Percentiles rank a stretch among this genome's conserved stretches.
Conservation (phyloP, 129 eudicot genomes). For the Apium graveolens region DNA sequence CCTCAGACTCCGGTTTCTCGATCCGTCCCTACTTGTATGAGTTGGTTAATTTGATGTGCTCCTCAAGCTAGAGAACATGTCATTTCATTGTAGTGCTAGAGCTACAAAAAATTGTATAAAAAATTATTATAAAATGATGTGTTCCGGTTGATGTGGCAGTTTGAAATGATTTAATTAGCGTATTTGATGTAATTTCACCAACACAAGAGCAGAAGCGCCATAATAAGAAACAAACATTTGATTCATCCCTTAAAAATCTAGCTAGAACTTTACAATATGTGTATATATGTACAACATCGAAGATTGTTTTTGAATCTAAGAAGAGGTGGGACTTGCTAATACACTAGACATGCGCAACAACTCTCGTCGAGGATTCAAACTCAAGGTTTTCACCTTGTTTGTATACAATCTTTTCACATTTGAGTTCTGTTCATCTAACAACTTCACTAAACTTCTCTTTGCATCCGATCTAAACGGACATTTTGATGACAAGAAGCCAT, state of each 20-base stretch:
- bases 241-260: not conserved
- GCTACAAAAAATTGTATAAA: no score
- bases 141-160: no score
- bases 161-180: no score
- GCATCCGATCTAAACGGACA: slow-evolving; percentile 83
- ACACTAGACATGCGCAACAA: slow-evolving; percentile 34
- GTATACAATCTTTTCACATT: slow-evolving; percentile 76
- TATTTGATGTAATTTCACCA: no score
- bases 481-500: slow-evolving; percentile 70
- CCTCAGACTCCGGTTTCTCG: no score
- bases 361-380: slow-evolving; percentile 34
- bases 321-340: slow-evolving; percentile 64
- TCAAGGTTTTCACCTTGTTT: slow-evolving; percentile 50
- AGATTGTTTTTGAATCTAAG: not conserved
- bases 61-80: no score
- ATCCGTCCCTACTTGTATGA: no score
- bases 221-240: no score
- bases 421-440: slow-evolving; percentile 64
- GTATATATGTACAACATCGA: not conserved
- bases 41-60: no score
- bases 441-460: slow-evolving; percentile 64
- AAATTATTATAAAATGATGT: no score
- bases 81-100: no score
- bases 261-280: not conserved
- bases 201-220: no score